A percentile compares a stretch with the other conserved stretches of the same genome.
phyloP scores from a whole-genome alignment of 768 basidiomycete genomes.

The Termitomyces sp. region DNA sequence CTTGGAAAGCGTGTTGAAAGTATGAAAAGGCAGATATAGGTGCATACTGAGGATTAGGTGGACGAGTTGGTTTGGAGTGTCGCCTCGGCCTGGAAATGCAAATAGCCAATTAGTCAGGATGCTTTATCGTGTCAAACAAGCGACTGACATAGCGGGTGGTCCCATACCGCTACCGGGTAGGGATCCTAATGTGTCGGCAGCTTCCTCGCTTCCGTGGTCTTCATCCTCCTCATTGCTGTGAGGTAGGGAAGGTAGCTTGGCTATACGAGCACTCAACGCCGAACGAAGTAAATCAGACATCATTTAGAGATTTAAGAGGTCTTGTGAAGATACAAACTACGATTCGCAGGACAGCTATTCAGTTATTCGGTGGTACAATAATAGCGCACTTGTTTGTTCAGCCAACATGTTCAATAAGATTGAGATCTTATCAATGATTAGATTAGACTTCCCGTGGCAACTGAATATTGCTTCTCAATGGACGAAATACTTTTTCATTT shows the following conservation, averaged over 20 bases:
- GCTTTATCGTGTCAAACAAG: constrained; percentile 7
- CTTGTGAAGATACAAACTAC: neutral
- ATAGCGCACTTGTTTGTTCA: too few species aligned
- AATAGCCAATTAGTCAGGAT: constrained; percentile 3
- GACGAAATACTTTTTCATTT: neutral
- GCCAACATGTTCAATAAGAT: neutral
- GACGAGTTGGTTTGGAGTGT: constrained; percentile 22
- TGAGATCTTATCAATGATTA: neutral
- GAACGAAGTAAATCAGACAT: constrained; percentile 78
- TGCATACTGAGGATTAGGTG: constrained; percentile 56
- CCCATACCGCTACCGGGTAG: constrained; percentile 57
- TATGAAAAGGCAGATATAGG: constrained; percentile 76
- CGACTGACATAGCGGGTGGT: constrained; percentile 57
- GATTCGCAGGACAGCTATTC: neutral
- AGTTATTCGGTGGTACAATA: neutral
- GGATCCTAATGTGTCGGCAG: constrained; percentile 50
- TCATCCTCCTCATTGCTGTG: constrained; percentile 25
- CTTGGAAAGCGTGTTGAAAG: constrained; percentile 78
- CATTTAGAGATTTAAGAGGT: neutral
- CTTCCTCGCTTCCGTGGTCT: constrained; percentile 55
- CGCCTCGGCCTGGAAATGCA: constrained; percentile 29
- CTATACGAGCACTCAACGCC: constrained; percentile 67
- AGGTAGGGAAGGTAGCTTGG: constrained; percentile 66
- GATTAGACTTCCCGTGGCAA: neutral
- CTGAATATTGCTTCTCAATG: too few species aligned